These are phyloP conservation scores for Vitis labrusca DNA, from an alignment of 164 flowering plant species.

Conservation along the genomic window DNA sequence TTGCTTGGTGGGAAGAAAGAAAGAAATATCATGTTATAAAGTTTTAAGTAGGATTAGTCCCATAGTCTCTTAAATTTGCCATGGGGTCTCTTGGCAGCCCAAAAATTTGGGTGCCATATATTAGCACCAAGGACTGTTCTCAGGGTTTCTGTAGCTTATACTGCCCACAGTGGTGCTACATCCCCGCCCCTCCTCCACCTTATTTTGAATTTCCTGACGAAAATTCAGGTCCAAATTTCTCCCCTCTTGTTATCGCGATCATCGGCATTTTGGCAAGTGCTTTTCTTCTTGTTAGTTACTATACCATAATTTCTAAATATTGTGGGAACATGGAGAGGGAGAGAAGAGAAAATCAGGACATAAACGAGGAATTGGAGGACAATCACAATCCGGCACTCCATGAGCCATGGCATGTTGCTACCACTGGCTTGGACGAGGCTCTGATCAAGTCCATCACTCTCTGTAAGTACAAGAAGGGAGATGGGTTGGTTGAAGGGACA, in stretches of 20 bases:
- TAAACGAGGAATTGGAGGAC: slow-evolving; percentile 25
- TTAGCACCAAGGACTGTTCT: slow-evolving; percentile 62
- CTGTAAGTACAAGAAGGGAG: slow-evolving; percentile 61
- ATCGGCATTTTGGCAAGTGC: slow-evolving; percentile 74
- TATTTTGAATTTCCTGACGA: slow-evolving; percentile 41
- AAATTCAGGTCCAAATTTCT: slow-evolving; percentile 46
- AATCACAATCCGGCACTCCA: slow-evolving; percentile 25
- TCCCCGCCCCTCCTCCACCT: slow-evolving; percentile 77
- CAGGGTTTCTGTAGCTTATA: slow-evolving; percentile 64
- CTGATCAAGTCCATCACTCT: slow-evolving; percentile 67
- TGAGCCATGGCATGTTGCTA: slow-evolving; percentile 46
- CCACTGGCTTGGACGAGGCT: slow-evolving; percentile 64
- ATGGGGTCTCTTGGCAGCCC: slow-evolving; percentile 64
- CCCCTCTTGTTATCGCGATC: slow-evolving; percentile 74
- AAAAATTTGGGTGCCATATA: slow-evolving; percentile 61
- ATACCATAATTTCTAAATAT: slow-evolving; percentile 55
- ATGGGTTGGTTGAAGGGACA: slow-evolving; percentile 63
- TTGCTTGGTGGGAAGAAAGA: too few relatives aligned
- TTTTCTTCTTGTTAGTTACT: slow-evolving; percentile 71
- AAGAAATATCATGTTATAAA: too few relatives aligned
- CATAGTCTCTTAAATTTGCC: not conserved
- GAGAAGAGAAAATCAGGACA: slow-evolving; percentile 12
- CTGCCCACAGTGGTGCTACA: slow-evolving; percentile 86
- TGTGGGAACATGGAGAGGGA: slow-evolving; percentile 39
- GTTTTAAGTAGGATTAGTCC: not conserved